These are phyloP conservation scores for Pezicula neosporulosa DNA, from an alignment of 2,329 filamentous ascomycete species.

Conservation along the genomic window DNA sequence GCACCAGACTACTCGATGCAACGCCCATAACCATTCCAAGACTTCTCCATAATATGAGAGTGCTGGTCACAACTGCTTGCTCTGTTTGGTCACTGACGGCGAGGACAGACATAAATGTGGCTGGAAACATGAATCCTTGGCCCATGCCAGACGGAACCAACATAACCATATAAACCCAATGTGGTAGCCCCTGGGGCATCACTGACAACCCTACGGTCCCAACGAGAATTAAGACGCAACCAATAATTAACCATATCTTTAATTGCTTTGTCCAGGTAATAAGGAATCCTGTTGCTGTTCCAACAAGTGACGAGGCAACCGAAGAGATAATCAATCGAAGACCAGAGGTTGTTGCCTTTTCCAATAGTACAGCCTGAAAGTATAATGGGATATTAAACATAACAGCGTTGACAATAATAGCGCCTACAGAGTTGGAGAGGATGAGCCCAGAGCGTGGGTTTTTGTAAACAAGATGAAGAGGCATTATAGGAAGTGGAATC, in stretches of 20 bases:
- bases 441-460: slow-evolving; percentile 55
- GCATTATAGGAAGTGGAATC: slow-evolving; percentile 56
- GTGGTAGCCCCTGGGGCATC: slow-evolving; percentile 48
- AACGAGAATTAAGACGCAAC: slow-evolving; percentile 42
- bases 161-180: slow-evolving; percentile 50
- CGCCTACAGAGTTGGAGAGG: slow-evolving; percentile 49
- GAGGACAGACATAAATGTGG: slow-evolving; percentile 60
- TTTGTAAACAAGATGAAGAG: slow-evolving; percentile 46
- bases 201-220: slow-evolving; percentile 47
- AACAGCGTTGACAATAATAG: slow-evolving; percentile 51
- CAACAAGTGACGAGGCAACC: slow-evolving; percentile 49
- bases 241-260: slow-evolving; percentile 55
- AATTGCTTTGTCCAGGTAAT: slow-evolving; percentile 57
- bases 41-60: slow-evolving; percentile 68
- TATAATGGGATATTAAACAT: slow-evolving; percentile 67
- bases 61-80: slow-evolving; percentile 67
- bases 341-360: slow-evolving; percentile 68
- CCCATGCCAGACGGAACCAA: slow-evolving; percentile 55
- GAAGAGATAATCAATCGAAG: slow-evolving; percentile 66
- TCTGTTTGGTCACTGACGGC: slow-evolving; percentile 55
- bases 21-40: slow-evolving; percentile 74
- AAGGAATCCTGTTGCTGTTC: slow-evolving; percentile 57
- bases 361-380: slow-evolving; percentile 72
- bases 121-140: slow-evolving; percentile 62
- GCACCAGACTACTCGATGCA: slow-evolving; percentile 64